These are phyloP conservation scores for Hypomyces rosellus DNA, from an alignment of 2,329 filamentous ascomycete genomes.

Conservation along the genomic window DNA sequence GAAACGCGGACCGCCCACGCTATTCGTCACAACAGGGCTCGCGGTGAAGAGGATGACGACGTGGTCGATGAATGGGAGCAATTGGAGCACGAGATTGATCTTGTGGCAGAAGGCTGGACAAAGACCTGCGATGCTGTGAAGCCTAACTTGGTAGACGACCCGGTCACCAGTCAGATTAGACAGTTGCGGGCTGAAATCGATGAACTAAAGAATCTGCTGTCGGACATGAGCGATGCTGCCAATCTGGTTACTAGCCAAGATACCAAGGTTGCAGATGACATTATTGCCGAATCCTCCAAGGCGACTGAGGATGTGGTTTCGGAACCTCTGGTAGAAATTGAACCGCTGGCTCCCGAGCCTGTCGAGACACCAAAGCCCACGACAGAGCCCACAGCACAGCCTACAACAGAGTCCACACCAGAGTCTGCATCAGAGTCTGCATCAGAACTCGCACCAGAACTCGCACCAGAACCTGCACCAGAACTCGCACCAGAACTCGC, in stretches of 20 bases:
- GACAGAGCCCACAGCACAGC: not conserved
- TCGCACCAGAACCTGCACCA: not conserved
- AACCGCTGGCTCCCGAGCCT: too few relatives aligned
- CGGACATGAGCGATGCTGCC: conserved; percentile 24
- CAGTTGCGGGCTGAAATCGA: conserved; percentile 53
- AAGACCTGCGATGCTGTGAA: conserved; percentile 70
- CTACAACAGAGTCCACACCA: not conserved
- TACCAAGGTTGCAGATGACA: conserved; percentile 3
- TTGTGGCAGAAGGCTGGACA: conserved; percentile 78
- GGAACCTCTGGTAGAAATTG: not conserved
- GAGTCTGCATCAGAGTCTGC: not conserved
- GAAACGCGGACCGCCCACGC: conserved; percentile 60
- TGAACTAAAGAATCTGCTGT: conserved; percentile 47
- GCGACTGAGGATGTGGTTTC: not conserved
- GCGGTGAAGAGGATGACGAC: conserved; percentile 87
- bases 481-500: not conserved
- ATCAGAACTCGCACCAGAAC: not conserved
- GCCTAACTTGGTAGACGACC: conserved; percentile 77
- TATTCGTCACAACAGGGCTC: conserved; percentile 66
- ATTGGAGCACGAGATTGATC: conserved; percentile 62
- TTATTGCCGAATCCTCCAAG: not conserved
- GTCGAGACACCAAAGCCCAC: too few relatives aligned
- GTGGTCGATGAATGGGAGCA: conserved; percentile 91
- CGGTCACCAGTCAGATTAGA: conserved; percentile 62
- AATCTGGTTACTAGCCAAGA: conserved; percentile 9